These are phyloP conservation scores for Prunus mongolica DNA, from an alignment of 306 rosid genomes.

Conservation along the genomic window DNA sequence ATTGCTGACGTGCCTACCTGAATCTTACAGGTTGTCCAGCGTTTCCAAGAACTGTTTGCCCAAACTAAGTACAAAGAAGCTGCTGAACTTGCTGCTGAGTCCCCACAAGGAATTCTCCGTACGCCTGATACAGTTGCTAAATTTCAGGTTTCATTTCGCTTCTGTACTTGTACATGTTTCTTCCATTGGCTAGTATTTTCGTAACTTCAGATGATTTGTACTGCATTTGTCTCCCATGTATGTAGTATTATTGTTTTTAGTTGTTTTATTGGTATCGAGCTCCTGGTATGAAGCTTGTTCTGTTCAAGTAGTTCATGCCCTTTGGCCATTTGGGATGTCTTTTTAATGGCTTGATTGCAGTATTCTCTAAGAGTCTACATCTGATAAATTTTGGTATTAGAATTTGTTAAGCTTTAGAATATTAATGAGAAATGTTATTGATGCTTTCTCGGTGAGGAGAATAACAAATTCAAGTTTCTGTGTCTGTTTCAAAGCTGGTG, in stretches of 20 bases:
- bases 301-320: background rate
- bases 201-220: too few relatives aligned
- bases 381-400: background rate
- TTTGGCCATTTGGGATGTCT: background rate
- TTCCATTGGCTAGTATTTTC: background rate
- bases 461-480: background rate
- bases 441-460: slow-evolving; percentile 5
- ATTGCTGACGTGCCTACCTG: slow-evolving; percentile 17
- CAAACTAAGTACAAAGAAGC: slow-evolving; percentile 99
- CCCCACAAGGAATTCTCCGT: slow-evolving; percentile 97
- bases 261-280: background rate
- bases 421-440: background rate
- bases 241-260: background rate
- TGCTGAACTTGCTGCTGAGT: slow-evolving; percentile 99
- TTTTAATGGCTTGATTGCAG: background rate
- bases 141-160: slow-evolving; percentile 68
- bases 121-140: slow-evolving; percentile 98
- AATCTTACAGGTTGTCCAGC: slow-evolving; percentile 84
- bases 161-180: background rate
- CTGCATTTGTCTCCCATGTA: background rate
- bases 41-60: slow-evolving; percentile 97
- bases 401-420: background rate
- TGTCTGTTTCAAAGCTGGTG: too few relatives aligned
- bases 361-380: background rate
- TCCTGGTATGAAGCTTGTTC: background rate